These are phyloP conservation scores for Euphrasia confusa DNA, from an alignment of 257 asterid species.

Conservation along the genomic window DNA sequence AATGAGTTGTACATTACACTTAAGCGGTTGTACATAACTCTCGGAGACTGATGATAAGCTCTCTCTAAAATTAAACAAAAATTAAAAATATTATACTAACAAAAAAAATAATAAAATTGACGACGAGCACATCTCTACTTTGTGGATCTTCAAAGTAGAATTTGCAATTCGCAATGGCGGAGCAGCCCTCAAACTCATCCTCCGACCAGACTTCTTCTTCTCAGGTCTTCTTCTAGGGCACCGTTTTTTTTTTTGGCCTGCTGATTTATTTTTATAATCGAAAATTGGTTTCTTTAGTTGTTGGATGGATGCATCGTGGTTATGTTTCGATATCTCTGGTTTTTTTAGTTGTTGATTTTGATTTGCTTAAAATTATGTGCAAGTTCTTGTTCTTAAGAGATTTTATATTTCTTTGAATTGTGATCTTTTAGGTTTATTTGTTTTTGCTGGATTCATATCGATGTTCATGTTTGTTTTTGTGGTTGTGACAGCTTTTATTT, in stretches of 20 bases:
- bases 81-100: no score
- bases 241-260: not conserved
- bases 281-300: not conserved
- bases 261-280: not conserved
- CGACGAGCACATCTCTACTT: constrained; percentile 2
- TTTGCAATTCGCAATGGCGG: constrained; percentile 34
- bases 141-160: constrained; percentile 24
- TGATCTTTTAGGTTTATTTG: not conserved
- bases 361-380: not conserved
- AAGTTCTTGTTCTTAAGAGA: not conserved
- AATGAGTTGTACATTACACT: not conserved
- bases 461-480: not conserved
- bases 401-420: not conserved
- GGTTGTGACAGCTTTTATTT: not conserved
- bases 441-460: not conserved
- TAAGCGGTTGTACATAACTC: not conserved
- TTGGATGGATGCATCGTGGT: constrained; percentile 10
- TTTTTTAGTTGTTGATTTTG: not conserved
- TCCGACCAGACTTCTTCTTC: constrained; percentile 35
- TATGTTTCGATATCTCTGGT: constrained; percentile 8
- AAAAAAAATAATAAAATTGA: not conserved
- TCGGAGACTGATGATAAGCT: no score
- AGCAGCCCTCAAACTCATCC: constrained; percentile 35
- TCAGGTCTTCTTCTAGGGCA: constrained; percentile 32
- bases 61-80: no score